Evolutionary conservation across 2,329 filamentous ascomycete genomes (phyloP), one percentile per base, ranked within the genome.

Genomic region (Talaromyces verruculosus): DNA sequence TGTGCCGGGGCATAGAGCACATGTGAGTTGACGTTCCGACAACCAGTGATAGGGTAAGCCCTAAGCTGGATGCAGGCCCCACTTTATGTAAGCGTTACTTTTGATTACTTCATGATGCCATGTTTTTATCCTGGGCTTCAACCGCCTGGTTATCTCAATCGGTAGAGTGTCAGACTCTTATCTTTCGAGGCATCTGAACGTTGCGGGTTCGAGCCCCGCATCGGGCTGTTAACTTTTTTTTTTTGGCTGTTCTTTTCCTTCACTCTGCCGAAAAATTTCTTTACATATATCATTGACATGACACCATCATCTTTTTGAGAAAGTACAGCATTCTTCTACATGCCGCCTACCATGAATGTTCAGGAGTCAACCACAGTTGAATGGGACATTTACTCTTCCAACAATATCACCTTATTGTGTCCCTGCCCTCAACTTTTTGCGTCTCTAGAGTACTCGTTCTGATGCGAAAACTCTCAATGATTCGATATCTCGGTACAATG

Each of bases 111-210:
- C 19, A 47, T 22, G 10, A 2, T 6, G 8, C 2, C 11, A 47
- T 1, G 2, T 47, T 25, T 22, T 5, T 2, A 0, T 0, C 10
- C 10, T 7, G 1, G 7, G 6, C 19, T 13, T n/a, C n/a, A 57
- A 37, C 51, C 5, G 51, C 51, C 51, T 57, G 51, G 51, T 57
- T 57, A 57, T 57, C 51, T 57, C 51, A 57, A 57, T 57, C 51
- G 51, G 51, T 57, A 57, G 51, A 57, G 51, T 57, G 51, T 57
- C 51, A 57, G 51, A 57, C 51, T 57, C 51, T 57, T 57, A 57
- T 57, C 51, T 15, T 15, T 57, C 30, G 51, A 57, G 51, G 51
- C 51, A 57, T 57, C 51, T 57, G 51, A 57, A 57, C 51, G 51
- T 57, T 57, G 51, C 51, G 51, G 51, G 51, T 57, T 57, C 51